Evolutionary conservation across 768 basidiomycete genomes (phyloP), one percentile per base, ranked within the genome.

Genomic region (Mycena maculata): DNA sequence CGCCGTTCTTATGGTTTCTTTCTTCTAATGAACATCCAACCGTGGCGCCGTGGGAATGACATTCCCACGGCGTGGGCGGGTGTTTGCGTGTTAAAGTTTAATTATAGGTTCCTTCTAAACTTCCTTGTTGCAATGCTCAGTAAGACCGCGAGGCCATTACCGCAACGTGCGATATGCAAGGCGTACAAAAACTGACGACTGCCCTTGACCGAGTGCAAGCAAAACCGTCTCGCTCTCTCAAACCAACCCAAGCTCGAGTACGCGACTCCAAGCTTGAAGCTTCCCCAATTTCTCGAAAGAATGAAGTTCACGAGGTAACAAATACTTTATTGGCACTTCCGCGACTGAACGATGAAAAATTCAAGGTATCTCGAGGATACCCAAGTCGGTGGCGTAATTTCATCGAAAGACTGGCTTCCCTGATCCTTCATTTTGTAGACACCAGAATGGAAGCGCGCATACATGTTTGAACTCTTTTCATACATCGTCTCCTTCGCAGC

Each of bases 281-380:
- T 33, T 33, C 28, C 27, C 22, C 30, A 20, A 41, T 41, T 20
- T 36, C 39, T 25, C 15, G 25, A 38, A 23, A 62, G 42, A 18
- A 90, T 90, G 89, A 89, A 87, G 73, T 90, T 90, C 80, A 82
- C 84, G 69, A 83, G 81, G 89, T 88, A 63, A 22, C 20, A 73
- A 82, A 10, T 25, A n/a, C 36, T 28, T 53, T 20, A 31, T 27
- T 3, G 20, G 33, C 18, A 9, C 22, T 30, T 63, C 3, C 22
- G 59, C 7, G 31, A 30, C 33, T 36, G 25, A 63, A 39, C 38
- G 16, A 52, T 5, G 9, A 54, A 16, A 50, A 16, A 30, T 31
- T 9, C 55, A 64, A 92, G 92, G 71, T 88, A 92, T 75, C 80
- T 92, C n/a, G 81, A 87, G 70, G 90, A 92, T 73, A 89, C 87